These are phyloP conservation scores for Neurospora sp. DNA, from an alignment of 495 filamentous ascomycete genomes.

Conservation along the genomic window DNA sequence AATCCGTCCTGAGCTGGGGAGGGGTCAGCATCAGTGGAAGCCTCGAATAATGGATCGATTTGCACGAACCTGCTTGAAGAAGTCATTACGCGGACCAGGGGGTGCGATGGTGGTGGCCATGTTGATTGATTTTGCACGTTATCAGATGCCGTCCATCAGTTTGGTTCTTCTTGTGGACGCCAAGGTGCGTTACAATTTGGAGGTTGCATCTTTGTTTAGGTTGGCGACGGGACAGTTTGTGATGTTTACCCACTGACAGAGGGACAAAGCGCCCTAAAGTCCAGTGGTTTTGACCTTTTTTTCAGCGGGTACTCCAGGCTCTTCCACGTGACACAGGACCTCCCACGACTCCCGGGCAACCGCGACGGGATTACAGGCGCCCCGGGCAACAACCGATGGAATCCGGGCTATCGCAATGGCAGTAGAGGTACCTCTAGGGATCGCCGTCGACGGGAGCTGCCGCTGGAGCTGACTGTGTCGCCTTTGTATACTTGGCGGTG, in stretches of 20 bases:
- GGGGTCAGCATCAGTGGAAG: neutral
- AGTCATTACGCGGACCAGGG: slow-evolving; percentile 13
- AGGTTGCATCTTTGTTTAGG: neutral
- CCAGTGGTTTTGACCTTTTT: neutral
- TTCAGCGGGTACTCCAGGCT: neutral
- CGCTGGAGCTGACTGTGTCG: neutral
- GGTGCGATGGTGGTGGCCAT: slow-evolving; percentile 11
- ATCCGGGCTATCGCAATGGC: neutral
- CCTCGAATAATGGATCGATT: neutral
- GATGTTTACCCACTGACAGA: neutral
- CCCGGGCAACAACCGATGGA: neutral
- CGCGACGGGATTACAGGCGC: neutral
- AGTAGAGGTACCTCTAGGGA: too few relatives aligned
- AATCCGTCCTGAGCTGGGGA: slow-evolving; percentile 40
- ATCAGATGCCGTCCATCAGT: neutral
- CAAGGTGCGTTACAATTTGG: neutral
- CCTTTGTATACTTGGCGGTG: neutral
- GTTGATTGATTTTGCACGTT: neutral
- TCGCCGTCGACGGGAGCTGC: neutral
- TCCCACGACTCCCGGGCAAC: neutral
- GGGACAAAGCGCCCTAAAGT: neutral
- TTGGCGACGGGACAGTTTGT: neutral
- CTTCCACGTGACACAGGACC: neutral
- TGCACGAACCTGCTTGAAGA: slow-evolving; percentile 20
- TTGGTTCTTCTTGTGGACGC: neutral